Evolutionary conservation across 805 yeast genomes (phyloP).

Genomic region (Kodamaea nitidulidarum): DNA sequence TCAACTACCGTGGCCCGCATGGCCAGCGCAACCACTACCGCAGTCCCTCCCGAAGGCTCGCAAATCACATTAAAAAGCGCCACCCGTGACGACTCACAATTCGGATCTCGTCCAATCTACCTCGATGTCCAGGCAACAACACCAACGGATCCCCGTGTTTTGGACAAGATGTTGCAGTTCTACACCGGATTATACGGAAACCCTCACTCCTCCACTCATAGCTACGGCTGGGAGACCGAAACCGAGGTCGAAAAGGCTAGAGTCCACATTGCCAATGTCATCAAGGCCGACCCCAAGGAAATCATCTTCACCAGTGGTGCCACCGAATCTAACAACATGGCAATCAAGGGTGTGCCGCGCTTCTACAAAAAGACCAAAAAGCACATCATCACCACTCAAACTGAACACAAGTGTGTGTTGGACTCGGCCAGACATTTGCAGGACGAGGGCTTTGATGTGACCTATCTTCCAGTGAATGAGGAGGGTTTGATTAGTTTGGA

Average conservation of each 20-base stretch:
- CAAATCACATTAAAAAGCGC: conserved; percentile 42
- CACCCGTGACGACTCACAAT: conserved; percentile 40
- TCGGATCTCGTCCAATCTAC: conserved; percentile 87
- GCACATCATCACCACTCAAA: conserved; percentile 93
- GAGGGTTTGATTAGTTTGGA: conserved; percentile 80
- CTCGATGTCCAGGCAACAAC: conserved; percentile 98
- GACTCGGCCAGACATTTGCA: conserved; percentile 93
- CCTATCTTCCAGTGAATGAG: conserved; percentile 77
- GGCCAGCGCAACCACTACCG: conserved; percentile 10
- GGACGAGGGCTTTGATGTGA: conserved; percentile 95
- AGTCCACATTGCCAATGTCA: conserved; percentile 72
- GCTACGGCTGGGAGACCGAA: conserved; percentile 99
- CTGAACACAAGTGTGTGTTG: conserved; percentile 98
- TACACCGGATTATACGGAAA: conserved; percentile 94
- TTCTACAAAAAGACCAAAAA: conserved; percentile 86
- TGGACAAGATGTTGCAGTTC: conserved; percentile 80
- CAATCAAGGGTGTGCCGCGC: conserved; percentile 90
- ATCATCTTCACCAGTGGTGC: conserved; percentile 97
- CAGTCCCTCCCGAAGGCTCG: conserved; percentile 46
- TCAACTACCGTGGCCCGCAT: background rate
- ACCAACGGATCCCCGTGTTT: conserved; percentile 94
- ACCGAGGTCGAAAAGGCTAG: conserved; percentile 87
- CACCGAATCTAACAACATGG: conserved; percentile 94
- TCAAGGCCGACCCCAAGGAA: conserved; percentile 93
- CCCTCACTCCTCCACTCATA: conserved; percentile 95